These are phyloP conservation scores for Pythium vanterpoolii DNA, from an alignment of 352 stramenopile species.

Conservation along the genomic window DNA sequence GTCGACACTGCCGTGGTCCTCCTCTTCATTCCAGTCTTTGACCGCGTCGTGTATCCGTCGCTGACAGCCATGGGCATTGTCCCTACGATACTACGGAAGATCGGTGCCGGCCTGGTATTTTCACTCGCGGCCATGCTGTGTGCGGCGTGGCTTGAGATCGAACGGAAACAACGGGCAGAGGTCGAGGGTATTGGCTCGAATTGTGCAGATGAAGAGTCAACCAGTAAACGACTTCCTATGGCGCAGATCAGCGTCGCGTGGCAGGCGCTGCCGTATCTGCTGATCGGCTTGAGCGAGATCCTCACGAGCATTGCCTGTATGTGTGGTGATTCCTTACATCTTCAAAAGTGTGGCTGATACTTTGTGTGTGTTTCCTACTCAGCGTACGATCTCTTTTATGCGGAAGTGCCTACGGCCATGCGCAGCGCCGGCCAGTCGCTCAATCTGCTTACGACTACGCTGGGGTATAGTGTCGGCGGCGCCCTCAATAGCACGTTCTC, in stretches of 20 bases:
- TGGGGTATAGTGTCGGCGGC: constrained; percentile 80
- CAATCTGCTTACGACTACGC: constrained; percentile 87
- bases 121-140: constrained; percentile 69
- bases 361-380: neutral
- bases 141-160: constrained; percentile 60
- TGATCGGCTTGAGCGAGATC: constrained; percentile 87
- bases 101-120: constrained; percentile 79
- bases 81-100: constrained; percentile 79
- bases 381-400: constrained; percentile 90
- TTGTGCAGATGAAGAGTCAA: constrained; percentile 56
- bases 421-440: constrained; percentile 87
- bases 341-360: neutral
- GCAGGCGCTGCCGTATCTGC: constrained; percentile 86
- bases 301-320: constrained; percentile 84
- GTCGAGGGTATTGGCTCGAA: constrained; percentile 59
- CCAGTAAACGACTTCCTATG: constrained; percentile 46
- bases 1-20: constrained; percentile 87
- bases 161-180: constrained; percentile 47
- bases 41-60: constrained; percentile 72
- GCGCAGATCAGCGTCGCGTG: constrained; percentile 82
- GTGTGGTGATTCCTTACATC: constrained; percentile 4
- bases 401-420: constrained; percentile 88
- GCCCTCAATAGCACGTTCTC: constrained; percentile 85
- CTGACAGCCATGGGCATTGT: constrained; percentile 51
- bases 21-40: constrained; percentile 87